These are phyloP conservation scores for Pleurotus tuoliensis DNA, from an alignment of 768 basidiomycete species.

Conservation along the genomic window DNA sequence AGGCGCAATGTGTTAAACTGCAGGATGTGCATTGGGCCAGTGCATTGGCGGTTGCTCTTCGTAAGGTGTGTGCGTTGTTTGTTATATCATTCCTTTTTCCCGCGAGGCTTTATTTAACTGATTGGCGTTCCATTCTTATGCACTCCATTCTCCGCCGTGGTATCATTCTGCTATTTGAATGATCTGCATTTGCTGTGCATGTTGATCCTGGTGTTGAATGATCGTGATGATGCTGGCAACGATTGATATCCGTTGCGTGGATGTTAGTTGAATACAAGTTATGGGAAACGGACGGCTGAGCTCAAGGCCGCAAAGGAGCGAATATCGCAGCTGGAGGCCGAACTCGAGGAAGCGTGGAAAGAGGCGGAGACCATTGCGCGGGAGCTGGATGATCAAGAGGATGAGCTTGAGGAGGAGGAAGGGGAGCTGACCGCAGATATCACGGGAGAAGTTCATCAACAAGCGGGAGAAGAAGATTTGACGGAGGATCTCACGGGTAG, in stretches of 20 bases:
- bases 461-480: background rate
- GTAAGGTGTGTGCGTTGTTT: conserved; percentile 43
- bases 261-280: conserved; percentile 61
- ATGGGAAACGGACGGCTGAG: conserved; percentile 60
- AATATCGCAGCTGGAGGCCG: conserved; percentile 57
- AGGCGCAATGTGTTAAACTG: conserved; percentile 55
- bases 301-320: conserved; percentile 42
- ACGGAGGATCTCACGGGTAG: background rate
- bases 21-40: conserved; percentile 69
- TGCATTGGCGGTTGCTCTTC: conserved; percentile 72
- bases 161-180: too few species aligned
- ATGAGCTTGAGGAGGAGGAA: too few species aligned
- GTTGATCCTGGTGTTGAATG: too few species aligned
- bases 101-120: too few species aligned
- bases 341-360: conserved; percentile 78
- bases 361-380: conserved; percentile 69
- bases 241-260: background rate
- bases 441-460: too few species aligned
- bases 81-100: too few species aligned
- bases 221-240: too few species aligned
- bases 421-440: too few species aligned
- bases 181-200: too few species aligned
- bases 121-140: too few species aligned
- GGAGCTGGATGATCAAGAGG: conserved; percentile 65
- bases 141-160: too few species aligned